Evolutionary conservation across 345 rosid genomes (phyloP).

Genomic region (Leavenworthia alabamica): DNA sequence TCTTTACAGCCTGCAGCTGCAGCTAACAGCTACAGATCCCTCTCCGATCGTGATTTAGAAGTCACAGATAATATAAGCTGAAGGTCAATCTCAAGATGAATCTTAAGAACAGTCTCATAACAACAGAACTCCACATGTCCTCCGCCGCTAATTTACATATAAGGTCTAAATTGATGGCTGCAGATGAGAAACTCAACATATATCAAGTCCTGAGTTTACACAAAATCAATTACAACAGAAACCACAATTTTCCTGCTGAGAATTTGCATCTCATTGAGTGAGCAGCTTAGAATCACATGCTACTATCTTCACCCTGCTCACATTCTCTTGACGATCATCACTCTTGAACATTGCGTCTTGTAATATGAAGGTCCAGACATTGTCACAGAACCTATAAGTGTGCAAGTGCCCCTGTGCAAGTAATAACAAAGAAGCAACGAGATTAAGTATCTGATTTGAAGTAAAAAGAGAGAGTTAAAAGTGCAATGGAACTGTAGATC

Average conservation of each 20-base stretch:
- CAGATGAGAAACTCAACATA: conserved; percentile 23
- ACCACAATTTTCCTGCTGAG: conserved; percentile 1
- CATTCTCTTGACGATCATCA: conserved; percentile 59
- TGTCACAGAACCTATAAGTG: conserved; percentile 98
- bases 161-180: conserved; percentile 31
- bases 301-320: conserved; percentile 81
- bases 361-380: conserved; percentile 96
- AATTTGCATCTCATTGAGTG: conserved; percentile 41
- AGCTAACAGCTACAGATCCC: too few relatives aligned
- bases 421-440: not conserved
- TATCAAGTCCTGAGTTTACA: conserved; percentile 26
- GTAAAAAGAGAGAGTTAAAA: not conserved
- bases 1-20: too few relatives aligned
- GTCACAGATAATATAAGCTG: not conserved
- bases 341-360: conserved; percentile 62
- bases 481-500: not conserved
- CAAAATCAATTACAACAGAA: conserved; percentile 27
- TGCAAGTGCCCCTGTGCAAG: conserved; percentile 85
- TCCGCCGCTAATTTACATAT: conserved; percentile 14
- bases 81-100: not conserved
- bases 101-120: conserved; percentile 15
- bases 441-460: not conserved
- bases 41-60: not conserved
- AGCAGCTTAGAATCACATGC: conserved; percentile 98
- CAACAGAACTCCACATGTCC: conserved; percentile 10